phyloP scores from a whole-genome alignment of 306 rosid species.

The Dryas octopetala region DNA sequence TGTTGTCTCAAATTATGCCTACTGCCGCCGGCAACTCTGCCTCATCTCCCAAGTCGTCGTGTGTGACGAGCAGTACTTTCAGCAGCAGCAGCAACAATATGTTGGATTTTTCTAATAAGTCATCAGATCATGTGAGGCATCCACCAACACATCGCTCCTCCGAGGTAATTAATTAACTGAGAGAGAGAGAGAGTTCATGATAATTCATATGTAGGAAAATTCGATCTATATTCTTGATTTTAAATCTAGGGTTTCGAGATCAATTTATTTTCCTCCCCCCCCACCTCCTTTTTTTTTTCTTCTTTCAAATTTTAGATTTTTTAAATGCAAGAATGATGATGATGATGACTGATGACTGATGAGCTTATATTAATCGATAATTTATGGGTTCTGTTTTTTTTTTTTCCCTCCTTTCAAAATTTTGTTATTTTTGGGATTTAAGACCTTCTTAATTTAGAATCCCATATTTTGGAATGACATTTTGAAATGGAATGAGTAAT shows the following conservation, averaged over 20 bases:
- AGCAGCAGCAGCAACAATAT: conserved; percentile 56
- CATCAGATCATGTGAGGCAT: conserved; percentile 34
- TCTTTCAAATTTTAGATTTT: neutral
- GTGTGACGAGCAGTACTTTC: conserved; percentile 58
- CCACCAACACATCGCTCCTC: conserved; percentile 69
- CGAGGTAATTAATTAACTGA: conserved; percentile 48
- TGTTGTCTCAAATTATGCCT: conserved; percentile 52
- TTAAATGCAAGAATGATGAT: neutral
- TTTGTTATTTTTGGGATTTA: neutral
- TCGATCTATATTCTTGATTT: neutral
- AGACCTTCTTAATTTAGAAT: neutral
- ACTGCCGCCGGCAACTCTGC: conserved; percentile 17
- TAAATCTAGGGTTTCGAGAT: neutral
- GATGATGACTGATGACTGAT: neutral
- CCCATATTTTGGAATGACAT: neutral
- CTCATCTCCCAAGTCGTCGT: conserved; percentile 69
- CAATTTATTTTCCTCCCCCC: too few species aligned
- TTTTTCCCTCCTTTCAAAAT: neutral
- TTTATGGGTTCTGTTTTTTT: neutral
- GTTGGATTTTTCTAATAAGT: conserved; percentile 76
- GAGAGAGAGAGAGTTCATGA: neutral
- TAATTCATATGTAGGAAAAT: neutral
- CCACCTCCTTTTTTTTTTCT: neutral
- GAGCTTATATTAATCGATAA: neutral
- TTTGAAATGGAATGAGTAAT: conserved; percentile 3